A percentile compares a stretch with the other conserved stretches of the same genome.
Evolutionary conservation across 2,329 filamentous ascomycete species (phyloP).

Genomic region (Fonsecaea monophora): DNA sequence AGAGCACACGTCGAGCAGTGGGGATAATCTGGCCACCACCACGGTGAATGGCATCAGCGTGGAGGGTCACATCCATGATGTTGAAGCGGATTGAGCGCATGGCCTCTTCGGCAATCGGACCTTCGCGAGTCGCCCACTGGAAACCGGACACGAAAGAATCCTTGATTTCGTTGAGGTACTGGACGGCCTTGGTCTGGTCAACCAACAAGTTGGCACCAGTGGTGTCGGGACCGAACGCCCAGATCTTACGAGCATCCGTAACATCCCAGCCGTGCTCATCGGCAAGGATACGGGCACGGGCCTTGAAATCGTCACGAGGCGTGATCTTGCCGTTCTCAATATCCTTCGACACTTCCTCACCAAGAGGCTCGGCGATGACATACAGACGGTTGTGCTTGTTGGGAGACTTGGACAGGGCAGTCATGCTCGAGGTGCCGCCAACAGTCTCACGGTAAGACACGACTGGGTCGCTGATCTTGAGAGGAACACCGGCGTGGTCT

Average conservation of each 20-base stretch:
- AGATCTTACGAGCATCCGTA: constrained; percentile 99
- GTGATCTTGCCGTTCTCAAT: constrained; percentile 92
- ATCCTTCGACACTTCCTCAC: constrained; percentile 86
- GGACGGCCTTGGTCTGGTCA: constrained; percentile 99
- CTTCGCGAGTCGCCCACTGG: constrained; percentile 99
- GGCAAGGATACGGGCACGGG: constrained; percentile 91
- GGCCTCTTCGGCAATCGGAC: constrained; percentile 96
- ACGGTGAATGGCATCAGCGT: constrained; percentile 99
- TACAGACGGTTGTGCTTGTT: constrained; percentile 99
- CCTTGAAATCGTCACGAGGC: constrained; percentile 98
- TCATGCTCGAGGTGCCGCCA: constrained; percentile 82
- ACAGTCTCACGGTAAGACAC: constrained; percentile 99
- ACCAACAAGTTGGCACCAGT: constrained; percentile 97
- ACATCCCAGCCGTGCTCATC: constrained; percentile 99
- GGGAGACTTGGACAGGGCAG: constrained; percentile 97
- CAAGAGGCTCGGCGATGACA: constrained; percentile 87
- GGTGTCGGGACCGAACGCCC: constrained; percentile 99
- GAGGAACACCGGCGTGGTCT: constrained; percentile 97
- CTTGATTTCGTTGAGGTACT: constrained; percentile 99
- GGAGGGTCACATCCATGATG: constrained; percentile 98
- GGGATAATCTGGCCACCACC: constrained; percentile 99
- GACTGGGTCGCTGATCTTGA: constrained; percentile 97
- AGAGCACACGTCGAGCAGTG: constrained; percentile 95
- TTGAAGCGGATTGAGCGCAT: constrained; percentile 98
- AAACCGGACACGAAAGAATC: constrained; percentile 99